A percentile compares a stretch with the other conserved stretches of the same genome.
Evolutionary conservation across 805 yeast genomes (phyloP).

Genomic region (Isabelozyma rhagii): DNA sequence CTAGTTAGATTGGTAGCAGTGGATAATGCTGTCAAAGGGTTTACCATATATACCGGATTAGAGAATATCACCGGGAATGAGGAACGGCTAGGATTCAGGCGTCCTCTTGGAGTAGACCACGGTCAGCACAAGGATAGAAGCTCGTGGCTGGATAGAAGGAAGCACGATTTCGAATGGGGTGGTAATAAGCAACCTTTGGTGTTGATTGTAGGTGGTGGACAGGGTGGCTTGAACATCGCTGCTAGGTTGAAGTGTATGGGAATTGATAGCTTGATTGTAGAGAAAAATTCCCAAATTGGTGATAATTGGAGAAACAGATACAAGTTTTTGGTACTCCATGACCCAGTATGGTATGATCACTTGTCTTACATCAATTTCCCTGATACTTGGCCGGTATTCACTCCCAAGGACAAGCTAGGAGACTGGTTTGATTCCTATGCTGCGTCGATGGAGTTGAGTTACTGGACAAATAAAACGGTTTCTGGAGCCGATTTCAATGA

Average conservation of each 20-base stretch:
- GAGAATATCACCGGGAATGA: conserved; percentile 30
- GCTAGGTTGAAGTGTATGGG: conserved; percentile 43
- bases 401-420: conserved; percentile 45
- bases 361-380: conserved; percentile 40
- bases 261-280: conserved; percentile 36
- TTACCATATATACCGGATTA: conserved; percentile 28
- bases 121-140: conserved; percentile 35
- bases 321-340: conserved; percentile 43
- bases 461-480: conserved; percentile 21
- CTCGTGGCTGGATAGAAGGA: conserved; percentile 38
- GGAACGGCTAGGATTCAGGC: conserved; percentile 24
- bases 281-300: conserved; percentile 34
- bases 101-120: conserved; percentile 36
- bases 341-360: conserved; percentile 43
- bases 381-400: conserved; percentile 39
- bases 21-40: conserved; percentile 22
- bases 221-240: conserved; percentile 41
- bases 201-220: conserved; percentile 47
- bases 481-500: conserved; percentile 28
- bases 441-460: conserved; percentile 37
- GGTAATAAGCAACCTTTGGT: conserved; percentile 38
- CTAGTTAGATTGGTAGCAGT: conserved; percentile 25
- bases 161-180: conserved; percentile 23
- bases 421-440: conserved; percentile 43
- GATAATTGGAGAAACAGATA: conserved; percentile 48